Conservation (phyloP, 345 rosid species). For the Populus pruinosa region DNA sequence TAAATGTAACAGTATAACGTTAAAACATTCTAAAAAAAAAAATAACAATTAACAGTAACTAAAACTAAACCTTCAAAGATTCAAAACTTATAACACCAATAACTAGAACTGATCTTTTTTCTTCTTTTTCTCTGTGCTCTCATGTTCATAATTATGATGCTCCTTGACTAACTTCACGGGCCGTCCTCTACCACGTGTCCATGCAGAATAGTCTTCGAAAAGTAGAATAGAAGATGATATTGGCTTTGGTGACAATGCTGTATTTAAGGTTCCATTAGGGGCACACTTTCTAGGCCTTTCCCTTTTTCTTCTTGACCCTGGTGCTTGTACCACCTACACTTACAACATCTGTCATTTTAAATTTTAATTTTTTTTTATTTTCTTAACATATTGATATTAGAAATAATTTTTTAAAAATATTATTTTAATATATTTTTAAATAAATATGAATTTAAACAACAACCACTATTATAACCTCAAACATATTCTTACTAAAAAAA, state of each 20-base stretch:
- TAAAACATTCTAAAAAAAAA: background rate
- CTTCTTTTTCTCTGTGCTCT: slow-evolving; percentile 47
- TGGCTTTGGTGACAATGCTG: slow-evolving; percentile 82
- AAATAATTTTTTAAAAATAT: too few species aligned
- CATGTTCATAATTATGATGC: slow-evolving; percentile 48
- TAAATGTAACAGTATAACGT: slow-evolving; percentile 32
- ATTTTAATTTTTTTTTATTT: too few species aligned
- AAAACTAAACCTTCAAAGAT: background rate
- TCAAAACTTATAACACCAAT: background rate
- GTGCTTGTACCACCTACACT: slow-evolving; percentile 26
- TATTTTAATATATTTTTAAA: too few species aligned
- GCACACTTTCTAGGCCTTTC: slow-evolving; percentile 86
- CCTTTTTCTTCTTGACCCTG: slow-evolving; percentile 76
- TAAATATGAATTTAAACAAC: too few species aligned
- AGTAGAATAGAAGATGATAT: slow-evolving; percentile 81
- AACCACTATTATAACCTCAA: too few species aligned
- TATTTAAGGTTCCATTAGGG: slow-evolving; percentile 54
- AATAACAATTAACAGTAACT: background rate
- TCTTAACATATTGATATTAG: too few species aligned
- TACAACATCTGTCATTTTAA: fast-evolving
- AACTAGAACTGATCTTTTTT: background rate
- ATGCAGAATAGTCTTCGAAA: slow-evolving; percentile 44
- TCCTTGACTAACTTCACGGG: slow-evolving; percentile 45
- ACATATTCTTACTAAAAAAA: too few species aligned
- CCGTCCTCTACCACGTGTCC: slow-evolving; percentile 62